A percentile compares a stretch with the other conserved stretches of the same genome.
Evolutionary conservation across 1,139 yeast species (phyloP).

Genomic region (Yamadazyma songkhlaensis): DNA sequence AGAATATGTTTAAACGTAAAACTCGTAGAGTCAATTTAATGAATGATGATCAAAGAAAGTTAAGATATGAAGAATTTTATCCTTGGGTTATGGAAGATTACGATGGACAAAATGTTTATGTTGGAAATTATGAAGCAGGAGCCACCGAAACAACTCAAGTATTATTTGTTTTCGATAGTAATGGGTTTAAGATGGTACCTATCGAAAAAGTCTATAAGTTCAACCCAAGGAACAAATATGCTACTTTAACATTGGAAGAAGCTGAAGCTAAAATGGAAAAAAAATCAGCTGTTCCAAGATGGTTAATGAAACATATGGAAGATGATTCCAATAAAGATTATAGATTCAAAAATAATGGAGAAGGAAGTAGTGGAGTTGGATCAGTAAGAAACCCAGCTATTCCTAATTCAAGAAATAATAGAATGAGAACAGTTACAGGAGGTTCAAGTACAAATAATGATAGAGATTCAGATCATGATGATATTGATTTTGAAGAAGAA

Average conservation of each 20-base stretch:
- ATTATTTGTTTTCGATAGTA: constrained; percentile 77
- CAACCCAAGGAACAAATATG: constrained; percentile 90
- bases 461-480: constrained; percentile 82
- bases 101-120: constrained; percentile 92
- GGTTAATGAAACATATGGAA: constrained; percentile 92
- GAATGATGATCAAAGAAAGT: constrained; percentile 75
- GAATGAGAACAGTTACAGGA: constrained; percentile 60
- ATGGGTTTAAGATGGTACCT: constrained; percentile 91
- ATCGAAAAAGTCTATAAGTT: constrained; percentile 91
- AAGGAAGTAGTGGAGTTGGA: constrained; percentile 14
- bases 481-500: constrained; percentile 92
- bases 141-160: constrained; percentile 80
- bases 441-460: constrained; percentile 48
- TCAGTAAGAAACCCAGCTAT: not conserved
- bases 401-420: constrained; percentile 16
- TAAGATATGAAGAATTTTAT: constrained; percentile 91
- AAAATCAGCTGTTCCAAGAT: constrained; percentile 76
- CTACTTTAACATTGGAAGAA: constrained; percentile 91
- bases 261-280: constrained; percentile 95
- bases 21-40: constrained; percentile 80
- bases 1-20: constrained; percentile 67
- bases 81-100: constrained; percentile 99
- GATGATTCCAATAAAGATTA: constrained; percentile 51
- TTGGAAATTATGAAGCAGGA: constrained; percentile 94
- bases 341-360: constrained; percentile 36